Conservation (phyloP, 1,139 yeast genomes). For the Candida tetrigidarum region DNA sequence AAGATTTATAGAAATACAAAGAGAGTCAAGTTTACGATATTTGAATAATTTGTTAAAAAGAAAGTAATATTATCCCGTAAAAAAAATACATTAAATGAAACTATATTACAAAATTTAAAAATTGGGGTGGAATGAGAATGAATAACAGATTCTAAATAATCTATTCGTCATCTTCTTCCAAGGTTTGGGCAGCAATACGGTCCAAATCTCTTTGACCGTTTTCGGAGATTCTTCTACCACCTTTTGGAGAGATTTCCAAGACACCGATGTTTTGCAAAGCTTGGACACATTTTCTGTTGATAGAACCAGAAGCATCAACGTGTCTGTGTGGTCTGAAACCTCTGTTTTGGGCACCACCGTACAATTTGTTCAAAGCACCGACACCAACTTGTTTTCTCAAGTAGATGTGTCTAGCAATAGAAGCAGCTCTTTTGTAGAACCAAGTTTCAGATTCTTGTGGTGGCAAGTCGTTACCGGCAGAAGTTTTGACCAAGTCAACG, state of each 20-base stretch:
- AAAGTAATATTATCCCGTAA: constrained; percentile 6
- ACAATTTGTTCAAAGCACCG: constrained; percentile 97
- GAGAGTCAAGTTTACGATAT: too few relatives aligned
- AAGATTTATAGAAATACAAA: constrained; percentile 2
- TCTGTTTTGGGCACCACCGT: constrained; percentile 99
- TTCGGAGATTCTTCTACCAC: constrained; percentile 99
- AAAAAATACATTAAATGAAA: constrained; percentile 4
- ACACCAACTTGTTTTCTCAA: constrained; percentile 99
- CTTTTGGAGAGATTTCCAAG: constrained; percentile 94
- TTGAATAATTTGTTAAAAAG: too few relatives aligned
- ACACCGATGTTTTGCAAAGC: constrained; percentile 98
- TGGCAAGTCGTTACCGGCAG: constrained; percentile 99
- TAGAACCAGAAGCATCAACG: constrained; percentile 98
- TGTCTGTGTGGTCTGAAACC: constrained; percentile 99
- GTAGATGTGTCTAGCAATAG: constrained; percentile 99
- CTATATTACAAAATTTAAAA: constrained; percentile 6
- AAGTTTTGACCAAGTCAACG: constrained; percentile 99
- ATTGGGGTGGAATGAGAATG: too few relatives aligned
- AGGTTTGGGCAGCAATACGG: constrained; percentile 99
- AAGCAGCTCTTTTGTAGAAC: constrained; percentile 99
- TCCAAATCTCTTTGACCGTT: constrained; percentile 99
- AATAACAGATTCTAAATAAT: constrained; percentile 22
- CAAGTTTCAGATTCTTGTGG: constrained; percentile 99
- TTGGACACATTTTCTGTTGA: constrained; percentile 98
- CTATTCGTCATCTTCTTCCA: constrained; percentile 89